Evolutionary conservation across 768 basidiomycete species (phyloP).

Genomic region (Mycena indigotica): DNA sequence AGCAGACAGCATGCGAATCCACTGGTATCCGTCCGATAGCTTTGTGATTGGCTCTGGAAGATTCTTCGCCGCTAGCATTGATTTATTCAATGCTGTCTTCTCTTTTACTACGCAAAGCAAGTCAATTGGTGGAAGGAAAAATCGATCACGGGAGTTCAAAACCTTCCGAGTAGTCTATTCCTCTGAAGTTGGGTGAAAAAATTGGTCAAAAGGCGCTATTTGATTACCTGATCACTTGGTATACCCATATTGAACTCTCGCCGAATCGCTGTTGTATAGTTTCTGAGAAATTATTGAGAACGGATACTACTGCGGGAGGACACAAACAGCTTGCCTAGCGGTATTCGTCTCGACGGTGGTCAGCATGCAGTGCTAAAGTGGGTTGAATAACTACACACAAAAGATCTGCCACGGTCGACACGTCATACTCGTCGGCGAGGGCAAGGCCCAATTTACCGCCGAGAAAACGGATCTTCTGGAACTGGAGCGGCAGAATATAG

Average conservation of each 20-base stretch:
- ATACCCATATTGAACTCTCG: slow-evolving; percentile 87
- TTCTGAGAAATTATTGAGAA: slow-evolving; percentile 47
- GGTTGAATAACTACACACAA: slow-evolving; percentile 55
- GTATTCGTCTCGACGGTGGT: no score
- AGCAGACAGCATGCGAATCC: slow-evolving; percentile 89
- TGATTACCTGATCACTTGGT: slow-evolving; percentile 29
- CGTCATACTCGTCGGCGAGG: slow-evolving; percentile 86
- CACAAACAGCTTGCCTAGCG: no score
- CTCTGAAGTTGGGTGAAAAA: slow-evolving; percentile 42
- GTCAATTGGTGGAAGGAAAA: neutral
- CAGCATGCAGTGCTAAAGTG: no score
- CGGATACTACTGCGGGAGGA: slow-evolving; percentile 3
- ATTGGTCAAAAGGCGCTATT: neutral
- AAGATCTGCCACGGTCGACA: slow-evolving; percentile 86
- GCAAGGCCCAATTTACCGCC: slow-evolving; percentile 94
- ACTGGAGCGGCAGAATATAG: slow-evolving; percentile 83
- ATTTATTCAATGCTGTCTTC: slow-evolving; percentile 77
- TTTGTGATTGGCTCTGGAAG: slow-evolving; percentile 77
- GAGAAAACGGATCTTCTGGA: slow-evolving; percentile 94
- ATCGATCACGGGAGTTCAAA: slow-evolving; percentile 8
- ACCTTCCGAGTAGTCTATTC: slow-evolving; percentile 91
- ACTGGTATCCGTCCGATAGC: slow-evolving; percentile 76
- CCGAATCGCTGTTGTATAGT: slow-evolving; percentile 83
- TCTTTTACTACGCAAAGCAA: slow-evolving; percentile 68
- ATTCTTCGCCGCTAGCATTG: slow-evolving; percentile 97